Base-by-base conservation (phyloP, 1,139 yeast species). In the Candida sanyaensis region DNA sequence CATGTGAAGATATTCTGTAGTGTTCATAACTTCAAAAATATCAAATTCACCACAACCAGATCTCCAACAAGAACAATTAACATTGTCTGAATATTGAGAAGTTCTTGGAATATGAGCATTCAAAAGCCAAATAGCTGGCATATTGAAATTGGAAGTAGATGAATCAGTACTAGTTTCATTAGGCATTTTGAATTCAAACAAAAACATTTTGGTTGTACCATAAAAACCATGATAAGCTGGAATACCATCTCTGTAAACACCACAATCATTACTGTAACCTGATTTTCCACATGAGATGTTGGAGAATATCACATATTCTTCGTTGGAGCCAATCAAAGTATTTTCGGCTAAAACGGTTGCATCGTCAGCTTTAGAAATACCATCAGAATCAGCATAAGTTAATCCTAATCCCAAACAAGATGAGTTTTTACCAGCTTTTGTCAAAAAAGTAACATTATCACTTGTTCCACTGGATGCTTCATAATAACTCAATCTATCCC, bases 11-110 rank as follows among this genome's bases (percentile, higher is more conserved):
- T 78, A 69, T 55, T 82, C 83, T 24, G 88, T 80, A 42, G 62
- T 51, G 58, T 69, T 63, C 64, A 68, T 69, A 40, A 73, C 73
- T 77, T 93, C 99, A 61, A 92, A 92, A 53, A 90, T 75, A 68
- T 93, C 99, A 57, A 92, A 78, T 75, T 93, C 99, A 68, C 98
- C 98, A 73, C 99, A 93, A 44, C 98, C 98, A 37, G 96, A 81
- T 56, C 83, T 66, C 99, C 99, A 93, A 78, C 98, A 93, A 27
- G 97, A 90, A 75, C 97, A 71, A 49, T 84, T 70, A 49, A 75
- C 76, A 64, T 95, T 95, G 64, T 48, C 48, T 10, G 73, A 58
- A 56, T 92, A 93, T 73, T 93, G 97, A 52, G 88, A 69, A 48
- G 97, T 92, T 74, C 98, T 84, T 62, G 98, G 97, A 59, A 92